These are phyloP conservation scores for Colletotrichum higginsianum DNA, from an alignment of 2,329 filamentous ascomycete species.

Conservation along the genomic window DNA sequence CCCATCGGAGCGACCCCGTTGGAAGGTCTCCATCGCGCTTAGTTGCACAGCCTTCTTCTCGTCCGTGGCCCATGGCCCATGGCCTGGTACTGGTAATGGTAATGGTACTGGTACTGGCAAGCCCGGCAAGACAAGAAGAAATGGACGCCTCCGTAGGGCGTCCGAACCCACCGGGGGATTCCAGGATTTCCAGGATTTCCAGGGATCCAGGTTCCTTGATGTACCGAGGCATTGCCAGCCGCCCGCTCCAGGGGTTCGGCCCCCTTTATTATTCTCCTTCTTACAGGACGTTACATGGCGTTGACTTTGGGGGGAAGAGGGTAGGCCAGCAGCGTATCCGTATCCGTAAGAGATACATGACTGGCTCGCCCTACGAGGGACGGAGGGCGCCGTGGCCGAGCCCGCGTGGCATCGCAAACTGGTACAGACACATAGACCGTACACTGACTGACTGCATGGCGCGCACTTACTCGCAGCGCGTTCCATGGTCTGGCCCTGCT, in stretches of 20 bases:
- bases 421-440: too few relatives aligned
- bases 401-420: too few relatives aligned
- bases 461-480: too few relatives aligned
- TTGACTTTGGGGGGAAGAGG: background rate
- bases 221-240: constrained; percentile 26
- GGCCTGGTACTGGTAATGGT: background rate
- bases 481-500: too few relatives aligned
- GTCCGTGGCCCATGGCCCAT: background rate
- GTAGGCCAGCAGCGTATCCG: too few relatives aligned
- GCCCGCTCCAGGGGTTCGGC: constrained; percentile 2
- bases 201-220: constrained; percentile 6
- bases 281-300: constrained; percentile 25
- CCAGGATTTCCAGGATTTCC: background rate
- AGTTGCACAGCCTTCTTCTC: constrained; percentile 38
- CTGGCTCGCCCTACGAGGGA: too few relatives aligned
- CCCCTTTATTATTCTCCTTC: constrained; percentile 7
- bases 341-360: too few relatives aligned
- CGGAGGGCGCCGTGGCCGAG: too few relatives aligned
- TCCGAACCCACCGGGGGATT: constrained; percentile 4
- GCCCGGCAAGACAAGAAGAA: too few relatives aligned
- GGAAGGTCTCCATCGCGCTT: constrained; percentile 21
- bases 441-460: too few relatives aligned
- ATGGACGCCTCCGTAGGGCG: background rate
- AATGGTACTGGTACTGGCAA: too few relatives aligned
- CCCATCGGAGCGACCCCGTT: constrained; percentile 37